Conservation (phyloP, 1,284 basidiomycete genomes). For the Microbotryomycetes sp. region DNA sequence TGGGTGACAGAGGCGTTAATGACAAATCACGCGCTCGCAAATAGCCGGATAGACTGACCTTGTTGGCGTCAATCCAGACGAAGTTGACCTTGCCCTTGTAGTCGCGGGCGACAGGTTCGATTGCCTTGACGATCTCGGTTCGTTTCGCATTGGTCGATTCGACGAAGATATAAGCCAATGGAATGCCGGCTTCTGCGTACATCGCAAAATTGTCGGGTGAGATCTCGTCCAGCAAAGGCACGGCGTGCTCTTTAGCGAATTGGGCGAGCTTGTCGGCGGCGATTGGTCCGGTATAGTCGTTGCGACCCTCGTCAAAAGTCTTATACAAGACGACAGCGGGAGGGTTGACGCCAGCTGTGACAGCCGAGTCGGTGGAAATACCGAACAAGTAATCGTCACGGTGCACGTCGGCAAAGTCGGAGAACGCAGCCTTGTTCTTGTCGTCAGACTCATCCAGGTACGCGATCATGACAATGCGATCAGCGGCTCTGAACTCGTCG, state of each 20-base stretch:
- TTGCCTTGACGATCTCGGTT: slow-evolving; percentile 61
- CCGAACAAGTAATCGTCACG: slow-evolving; percentile 94
- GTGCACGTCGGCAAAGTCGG: slow-evolving; percentile 70
- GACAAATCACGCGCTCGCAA: not conserved
- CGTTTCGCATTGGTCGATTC: slow-evolving; percentile 64
- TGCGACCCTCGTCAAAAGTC: slow-evolving; percentile 76
- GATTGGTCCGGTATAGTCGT: slow-evolving; percentile 55
- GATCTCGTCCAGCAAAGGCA: slow-evolving; percentile 89
- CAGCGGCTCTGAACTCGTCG: slow-evolving; percentile 77
- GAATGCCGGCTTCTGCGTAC: slow-evolving; percentile 76
- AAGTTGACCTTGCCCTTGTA: slow-evolving; percentile 89
- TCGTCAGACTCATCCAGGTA: slow-evolving; percentile 67
- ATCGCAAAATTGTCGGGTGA: slow-evolving; percentile 85
- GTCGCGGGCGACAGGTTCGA: slow-evolving; percentile 70
- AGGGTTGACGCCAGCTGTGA: slow-evolving; percentile 65
- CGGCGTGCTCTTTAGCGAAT: slow-evolving; percentile 76
- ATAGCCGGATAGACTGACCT: slow-evolving; percentile 40
- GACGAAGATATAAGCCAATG: slow-evolving; percentile 91
- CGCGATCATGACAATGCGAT: slow-evolving; percentile 85
- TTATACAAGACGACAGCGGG: slow-evolving; percentile 91
- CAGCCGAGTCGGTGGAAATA: slow-evolving; percentile 62
- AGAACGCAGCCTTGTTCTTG: slow-evolving; percentile 65
- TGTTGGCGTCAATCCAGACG: slow-evolving; percentile 95
- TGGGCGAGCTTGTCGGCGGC: slow-evolving; percentile 59
- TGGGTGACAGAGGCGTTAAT: not conserved